These are phyloP conservation scores for Aspergillus tubingensis DNA, from an alignment of 2,329 filamentous ascomycete species.

Conservation along the genomic window DNA sequence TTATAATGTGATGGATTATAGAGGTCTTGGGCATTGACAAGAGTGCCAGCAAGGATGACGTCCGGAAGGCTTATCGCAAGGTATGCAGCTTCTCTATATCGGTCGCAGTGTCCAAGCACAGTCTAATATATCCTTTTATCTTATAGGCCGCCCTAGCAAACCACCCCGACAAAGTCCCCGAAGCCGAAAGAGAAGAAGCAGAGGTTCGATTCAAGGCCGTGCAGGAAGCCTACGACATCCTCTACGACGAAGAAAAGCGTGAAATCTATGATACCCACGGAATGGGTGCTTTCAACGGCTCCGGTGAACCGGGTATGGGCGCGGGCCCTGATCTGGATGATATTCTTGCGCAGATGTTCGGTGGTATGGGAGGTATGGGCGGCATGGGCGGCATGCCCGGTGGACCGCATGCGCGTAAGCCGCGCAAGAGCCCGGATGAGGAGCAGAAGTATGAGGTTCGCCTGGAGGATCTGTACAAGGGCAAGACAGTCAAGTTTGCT, in stretches of 20 bases:
- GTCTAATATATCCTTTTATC: background rate
- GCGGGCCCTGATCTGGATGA: constrained; percentile 78
- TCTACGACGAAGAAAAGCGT: constrained; percentile 92
- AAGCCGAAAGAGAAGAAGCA: constrained; percentile 78
- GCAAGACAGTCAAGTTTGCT: constrained; percentile 95
- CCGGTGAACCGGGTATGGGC: constrained; percentile 64
- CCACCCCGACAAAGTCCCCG: constrained; percentile 94
- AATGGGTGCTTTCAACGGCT: constrained; percentile 91
- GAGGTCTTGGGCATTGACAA: constrained; percentile 77
- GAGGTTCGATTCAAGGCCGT: constrained; percentile 92
- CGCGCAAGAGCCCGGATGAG: constrained; percentile 74
- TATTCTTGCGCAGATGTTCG: constrained; percentile 89
- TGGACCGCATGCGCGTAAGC: constrained; percentile 44
- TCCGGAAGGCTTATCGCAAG: constrained; percentile 97
- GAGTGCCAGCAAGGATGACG: constrained; percentile 72
- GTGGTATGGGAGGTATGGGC: constrained; percentile 55
- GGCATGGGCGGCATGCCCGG: constrained; percentile 51
- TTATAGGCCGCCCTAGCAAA: constrained; percentile 73
- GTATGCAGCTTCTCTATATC: constrained; percentile 48
- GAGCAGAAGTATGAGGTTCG: constrained; percentile 89
- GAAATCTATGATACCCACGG: constrained; percentile 89
- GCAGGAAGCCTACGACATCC: constrained; percentile 95
- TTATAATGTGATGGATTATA: constrained; percentile 39
- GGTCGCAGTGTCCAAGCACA: too few species aligned
- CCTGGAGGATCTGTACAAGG: constrained; percentile 95